A percentile compares a stretch with the other conserved stretches of the same genome.
Conservation (phyloP, 345 rosid species). For the Salix udensis region DNA sequence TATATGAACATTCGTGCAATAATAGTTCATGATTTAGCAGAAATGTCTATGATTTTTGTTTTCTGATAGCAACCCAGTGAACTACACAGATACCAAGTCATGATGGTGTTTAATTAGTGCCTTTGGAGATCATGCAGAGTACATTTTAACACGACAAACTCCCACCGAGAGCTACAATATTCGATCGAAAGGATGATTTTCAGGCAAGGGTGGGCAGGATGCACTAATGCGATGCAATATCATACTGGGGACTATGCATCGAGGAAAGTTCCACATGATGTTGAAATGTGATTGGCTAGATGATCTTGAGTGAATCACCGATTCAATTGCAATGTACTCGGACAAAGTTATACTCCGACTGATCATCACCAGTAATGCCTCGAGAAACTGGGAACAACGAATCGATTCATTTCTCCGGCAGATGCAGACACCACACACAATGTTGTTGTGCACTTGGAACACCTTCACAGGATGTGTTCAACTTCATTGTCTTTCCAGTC, state of each 20-base stretch:
- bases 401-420: not conserved
- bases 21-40: not conserved
- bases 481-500: slow-evolving; percentile 6
- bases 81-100: not conserved
- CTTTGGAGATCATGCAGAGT: not conserved
- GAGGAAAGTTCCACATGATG: not conserved
- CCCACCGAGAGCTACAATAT: not conserved
- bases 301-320: not conserved
- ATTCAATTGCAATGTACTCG: not conserved
- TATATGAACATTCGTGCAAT: not conserved
- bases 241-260: not conserved
- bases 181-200: not conserved
- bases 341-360: not conserved
- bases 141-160: not conserved
- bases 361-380: not conserved
- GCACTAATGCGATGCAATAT: not conserved
- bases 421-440: not conserved
- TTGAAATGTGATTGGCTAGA: not conserved
- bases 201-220: not conserved
- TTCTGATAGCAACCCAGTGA: not conserved
- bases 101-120: not conserved
- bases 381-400: not conserved
- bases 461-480: slow-evolving; percentile 26
- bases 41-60: not conserved
- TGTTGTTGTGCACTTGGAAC: not conserved